phyloP scores from a whole-genome alignment of 1,284 basidiomycete genomes.

The Vanrija humicola region DNA sequence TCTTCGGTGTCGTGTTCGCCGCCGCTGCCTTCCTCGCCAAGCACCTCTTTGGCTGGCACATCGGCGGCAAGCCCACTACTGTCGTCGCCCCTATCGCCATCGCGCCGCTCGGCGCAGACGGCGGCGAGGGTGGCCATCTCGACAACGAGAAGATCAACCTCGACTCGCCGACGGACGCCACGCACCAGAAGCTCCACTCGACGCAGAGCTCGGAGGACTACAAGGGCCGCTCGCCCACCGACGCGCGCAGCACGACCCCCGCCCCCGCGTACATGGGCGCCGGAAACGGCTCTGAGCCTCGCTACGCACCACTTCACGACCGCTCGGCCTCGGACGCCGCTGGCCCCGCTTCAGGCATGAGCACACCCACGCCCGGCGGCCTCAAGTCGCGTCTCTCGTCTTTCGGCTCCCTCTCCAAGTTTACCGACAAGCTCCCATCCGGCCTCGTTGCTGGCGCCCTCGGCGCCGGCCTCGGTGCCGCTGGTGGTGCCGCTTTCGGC shows the following conservation, averaged over 20 bases:
- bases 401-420: constrained; percentile 6
- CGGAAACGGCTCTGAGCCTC: too few relatives aligned
- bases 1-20: constrained; percentile 16
- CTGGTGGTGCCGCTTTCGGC: not conserved
- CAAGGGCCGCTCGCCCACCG: not conserved
- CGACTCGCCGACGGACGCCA: too few relatives aligned
- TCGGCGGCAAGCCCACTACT: constrained; percentile 2
- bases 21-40: constrained; percentile 7
- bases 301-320: too few relatives aligned
- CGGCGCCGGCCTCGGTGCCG: not conserved
- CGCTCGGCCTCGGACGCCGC: too few relatives aligned
- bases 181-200: too few relatives aligned
- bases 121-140: not conserved
- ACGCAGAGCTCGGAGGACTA: not conserved
- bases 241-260: constrained; percentile 2
- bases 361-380: not conserved
- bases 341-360: too few relatives aligned
- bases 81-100: not conserved
- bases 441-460: constrained; percentile 1
- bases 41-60: constrained; percentile 9
- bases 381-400: constrained; percentile 1
- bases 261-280: constrained; percentile 1
- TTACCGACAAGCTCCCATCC: not conserved
- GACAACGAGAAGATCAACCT: not conserved
- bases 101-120: not conserved